Base-by-base conservation (phyloP, 2,329 filamentous ascomycete species). In the Graphilbum ipis-grandicollis region DNA sequence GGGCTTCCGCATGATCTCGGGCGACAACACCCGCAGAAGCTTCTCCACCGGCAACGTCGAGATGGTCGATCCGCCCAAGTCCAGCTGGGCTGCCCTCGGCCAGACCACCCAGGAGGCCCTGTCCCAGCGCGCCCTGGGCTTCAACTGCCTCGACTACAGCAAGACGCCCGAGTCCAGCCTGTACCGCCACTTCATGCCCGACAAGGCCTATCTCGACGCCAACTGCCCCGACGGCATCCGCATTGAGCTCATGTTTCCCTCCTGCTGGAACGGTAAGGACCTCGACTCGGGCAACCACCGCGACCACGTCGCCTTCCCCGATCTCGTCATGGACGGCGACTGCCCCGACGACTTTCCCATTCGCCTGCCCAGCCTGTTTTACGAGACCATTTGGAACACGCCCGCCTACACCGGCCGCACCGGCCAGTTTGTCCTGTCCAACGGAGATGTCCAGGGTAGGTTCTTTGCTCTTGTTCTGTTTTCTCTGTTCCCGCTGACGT, bases 121-220 rank as follows among this genome's bases (percentile, higher is more conserved):
- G 28, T 61, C 60, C 35, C 79, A 93, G 62, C 84, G 86, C 43
- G 83, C 86, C 9, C 48, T 94, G 21, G 88, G 90, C 4, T 93
- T 93, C 70, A 96, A 96, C 65, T 96, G 90, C 58, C 60, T 98
- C 42, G 77, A 96, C 69, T 94, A 94, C 52, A 49, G 48, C 23
- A 62, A 56, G 19, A 48, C 56, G 0, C 62, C 79, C 2, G 85
- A 93, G 55, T 66, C 68, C 2, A 79, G 85, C 13, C 67, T 93
- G 26, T 79, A 74, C 55, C 83, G 86, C 45, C 86, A 93, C 56
- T 75, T 71, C 52, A 50, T 94, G 47, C 86, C 88, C 0, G 69
- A 78, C 48, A 92, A 93, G 65, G 57, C 58, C 0, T 92, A 72
- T 52, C 65, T 93, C 26, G 85, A 94, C 50, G 66, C 66, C 38